Conservation (phyloP, 73 alveolate genomes). For the Paramecium pentaurelia region DNA sequence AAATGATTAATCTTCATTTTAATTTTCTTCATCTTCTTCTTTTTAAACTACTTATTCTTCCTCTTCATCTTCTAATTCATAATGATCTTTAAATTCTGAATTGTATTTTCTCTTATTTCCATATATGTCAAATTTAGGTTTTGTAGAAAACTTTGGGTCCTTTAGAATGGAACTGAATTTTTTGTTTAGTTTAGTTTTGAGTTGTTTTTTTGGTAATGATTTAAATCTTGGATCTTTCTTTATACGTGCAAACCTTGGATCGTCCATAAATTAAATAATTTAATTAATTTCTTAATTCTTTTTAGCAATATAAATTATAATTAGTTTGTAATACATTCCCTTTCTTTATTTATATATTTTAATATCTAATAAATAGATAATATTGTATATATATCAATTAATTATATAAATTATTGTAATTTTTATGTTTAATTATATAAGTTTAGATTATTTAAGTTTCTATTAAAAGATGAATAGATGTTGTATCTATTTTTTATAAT, state of each 20-base stretch:
- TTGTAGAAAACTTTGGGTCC: slow-evolving; percentile 77
- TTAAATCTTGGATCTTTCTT: slow-evolving; percentile 81
- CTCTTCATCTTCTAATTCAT: slow-evolving; percentile 65
- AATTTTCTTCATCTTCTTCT: not conserved
- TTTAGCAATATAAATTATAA: too few species aligned
- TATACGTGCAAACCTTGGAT: slow-evolving; percentile 43
- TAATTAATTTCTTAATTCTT: not conserved
- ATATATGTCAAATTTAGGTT: slow-evolving; percentile 82
- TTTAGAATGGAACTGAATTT: slow-evolving; percentile 82
- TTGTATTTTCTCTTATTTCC: slow-evolving; percentile 75
- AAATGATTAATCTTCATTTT: slow-evolving; percentile 55
- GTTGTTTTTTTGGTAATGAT: slow-evolving; percentile 75
- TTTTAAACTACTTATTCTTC: not conserved
- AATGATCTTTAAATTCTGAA: slow-evolving; percentile 75
- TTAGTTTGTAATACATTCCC: too few species aligned
- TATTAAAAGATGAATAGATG: too few species aligned
- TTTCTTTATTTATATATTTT: too few species aligned
- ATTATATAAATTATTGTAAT: too few species aligned
- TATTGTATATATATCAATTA: too few species aligned
- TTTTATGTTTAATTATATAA: too few species aligned
- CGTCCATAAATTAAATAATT: slow-evolving; percentile 49
- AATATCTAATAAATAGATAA: not conserved
- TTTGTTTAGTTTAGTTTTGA: slow-evolving; percentile 76
- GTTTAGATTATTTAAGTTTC: too few species aligned
- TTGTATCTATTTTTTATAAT: not conserved